Conservation (phyloP, 305 asterid species). For the Fraxinus sp. region DNA sequence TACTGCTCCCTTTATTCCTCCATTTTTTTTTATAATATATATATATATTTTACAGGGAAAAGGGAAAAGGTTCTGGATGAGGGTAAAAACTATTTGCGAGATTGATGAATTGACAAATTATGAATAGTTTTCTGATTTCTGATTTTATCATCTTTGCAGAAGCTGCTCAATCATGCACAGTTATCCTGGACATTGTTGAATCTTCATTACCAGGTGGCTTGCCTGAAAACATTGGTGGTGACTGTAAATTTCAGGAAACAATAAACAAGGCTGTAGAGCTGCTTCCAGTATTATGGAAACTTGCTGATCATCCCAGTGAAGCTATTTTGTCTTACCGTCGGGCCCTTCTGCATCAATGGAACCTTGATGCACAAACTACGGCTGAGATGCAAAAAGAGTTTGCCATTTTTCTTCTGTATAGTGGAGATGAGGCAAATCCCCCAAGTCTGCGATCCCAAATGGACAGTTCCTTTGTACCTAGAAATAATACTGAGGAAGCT, state of each 20-base stretch:
- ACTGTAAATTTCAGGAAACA: slow-evolving; percentile 90
- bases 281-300: slow-evolving; percentile 85
- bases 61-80: neutral
- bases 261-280: slow-evolving; percentile 74
- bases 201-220: slow-evolving; percentile 87
- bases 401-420: slow-evolving; percentile 77
- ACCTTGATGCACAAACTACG: slow-evolving; percentile 62
- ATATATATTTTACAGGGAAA: neutral
- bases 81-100: neutral
- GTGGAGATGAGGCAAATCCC: slow-evolving; percentile 72
- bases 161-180: slow-evolving; percentile 93
- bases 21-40: no score
- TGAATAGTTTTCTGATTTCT: slow-evolving; percentile 32
- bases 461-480: slow-evolving; percentile 77
- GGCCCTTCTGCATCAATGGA: slow-evolving; percentile 83
- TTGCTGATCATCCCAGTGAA: slow-evolving; percentile 65
- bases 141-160: slow-evolving; percentile 62
- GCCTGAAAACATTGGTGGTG: slow-evolving; percentile 81
- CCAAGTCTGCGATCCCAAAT: slow-evolving; percentile 72
- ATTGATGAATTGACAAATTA: slow-evolving; percentile 15
- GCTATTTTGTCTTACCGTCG: slow-evolving; percentile 77
- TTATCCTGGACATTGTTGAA: slow-evolving; percentile 87
- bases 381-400: slow-evolving; percentile 80
- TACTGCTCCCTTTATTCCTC: neutral
- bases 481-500: slow-evolving; percentile 81